Base-by-base conservation (phyloP, 768 basidiomycete species). In the Pleurotus pulmonarius region DNA sequence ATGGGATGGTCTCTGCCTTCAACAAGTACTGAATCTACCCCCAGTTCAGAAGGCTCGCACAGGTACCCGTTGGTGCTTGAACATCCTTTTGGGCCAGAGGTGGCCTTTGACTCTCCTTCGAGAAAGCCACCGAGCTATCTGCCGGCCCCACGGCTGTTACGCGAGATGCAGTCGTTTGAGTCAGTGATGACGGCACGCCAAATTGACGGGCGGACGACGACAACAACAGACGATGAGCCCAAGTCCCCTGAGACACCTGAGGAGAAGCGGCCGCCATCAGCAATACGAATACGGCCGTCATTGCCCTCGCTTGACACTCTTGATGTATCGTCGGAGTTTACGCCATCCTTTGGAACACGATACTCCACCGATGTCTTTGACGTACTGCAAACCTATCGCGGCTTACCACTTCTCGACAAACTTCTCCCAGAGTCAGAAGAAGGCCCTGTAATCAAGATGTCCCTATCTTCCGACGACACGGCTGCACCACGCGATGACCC, bases 131-230 rank as follows among this genome's bases (percentile, higher is more conserved):
- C 73, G 1, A 52, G 73, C 1, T 74, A 70, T 47, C 66, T 83
- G 3, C 73, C 75, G 3, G 62, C 79, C 1, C 78, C 83, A 1
- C 83, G 81, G 3, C 74, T 76, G 43, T 67, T 94, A n/a, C 86
- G 90, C 20, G 87, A 87, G 66, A 89, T 92, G 86, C 90, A 92
- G 61, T 90, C 88, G 0, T 94, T 93, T 64, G 92, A 94, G 61
- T 92, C 90, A 3, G 85, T 85, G 1, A 67, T 88, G 38, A 94
- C 92, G 0, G 90, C 88, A 0, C 80, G 84, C 20, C 87, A 88
- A 47, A 66, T 64, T 37, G 77, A 78, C 13, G 57, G 39, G 15
- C 51, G 51, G 37, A 40, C 56, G 41, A 20, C 24, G 24, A 45
- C 49, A 1, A 43, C 55, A 9, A 13, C 45, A 58, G 57, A 54